Evolutionary conservation across 1,284 basidiomycete genomes (phyloP), one percentile per base, ranked within the genome.

Genomic region (Entoloma clypeatum): DNA sequence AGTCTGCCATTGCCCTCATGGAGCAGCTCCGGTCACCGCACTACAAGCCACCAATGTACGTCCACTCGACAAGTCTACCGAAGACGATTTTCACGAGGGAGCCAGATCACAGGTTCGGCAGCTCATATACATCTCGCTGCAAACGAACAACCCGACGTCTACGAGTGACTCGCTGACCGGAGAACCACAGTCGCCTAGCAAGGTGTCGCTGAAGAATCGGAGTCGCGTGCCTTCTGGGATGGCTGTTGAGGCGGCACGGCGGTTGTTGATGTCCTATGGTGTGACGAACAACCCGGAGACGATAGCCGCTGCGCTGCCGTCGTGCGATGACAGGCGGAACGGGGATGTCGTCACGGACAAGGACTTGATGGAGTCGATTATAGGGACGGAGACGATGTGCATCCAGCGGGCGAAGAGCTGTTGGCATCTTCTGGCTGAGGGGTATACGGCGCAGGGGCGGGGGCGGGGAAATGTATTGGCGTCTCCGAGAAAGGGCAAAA

Each of bases 91-190:
- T 7, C 33, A 22, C 22, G 14, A 21, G 25, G n/a, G 13, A 3
- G 1, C 19, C 36, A 78, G 81, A 30, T 63, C 71, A 18, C 83
- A 84, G 49, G 61, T 87, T 41, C 71, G 81, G 25, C 80, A 84
- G 47, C 63, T 85, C 7, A 60, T 87, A 16, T 86, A 79, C 56
- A 76, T 86, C 27, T 68, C 80, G 10, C 67, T 86, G 18, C 80
- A 80, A 51, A 74, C 81, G 8, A 65, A 71, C 17, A 60, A 64
- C 3, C 58, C 59, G 24, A 45, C 26, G 51, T 23, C 41, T 3
- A 56, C 61, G 25, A 56, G 63, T 30, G 59, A 57, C 26, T 62
- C 60, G 42, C 57, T 60, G 7, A 59, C 62, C 39, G 60, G 66
- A 24, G 52, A 57, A 14, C 62, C 67, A 11, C 54, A 61, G 25